Conservation (phyloP, 805 yeast genomes). For the Wickerhamiella sorbophila region DNA sequence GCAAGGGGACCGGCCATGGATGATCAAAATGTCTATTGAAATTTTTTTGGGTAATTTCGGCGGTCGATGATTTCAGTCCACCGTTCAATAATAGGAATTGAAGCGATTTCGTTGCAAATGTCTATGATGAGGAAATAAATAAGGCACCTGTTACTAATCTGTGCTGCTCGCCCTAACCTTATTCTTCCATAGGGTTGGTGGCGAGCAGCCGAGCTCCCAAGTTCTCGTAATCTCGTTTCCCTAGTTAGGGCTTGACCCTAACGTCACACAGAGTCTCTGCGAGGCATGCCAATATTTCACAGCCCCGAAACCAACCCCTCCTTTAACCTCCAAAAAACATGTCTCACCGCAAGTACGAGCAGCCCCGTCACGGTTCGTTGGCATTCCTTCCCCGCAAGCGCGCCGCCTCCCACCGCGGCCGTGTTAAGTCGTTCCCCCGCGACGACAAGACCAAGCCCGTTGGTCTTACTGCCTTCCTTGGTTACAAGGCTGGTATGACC, state of each 20-base stretch:
- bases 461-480: slow-evolving; percentile 97
- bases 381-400: slow-evolving; percentile 99
- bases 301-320: not conserved
- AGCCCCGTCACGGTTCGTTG: slow-evolving; percentile 99
- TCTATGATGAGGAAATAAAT: no score
- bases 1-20: no score
- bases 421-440: slow-evolving; percentile 98
- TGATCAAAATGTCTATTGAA: no score
- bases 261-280: not conserved
- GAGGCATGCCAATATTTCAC: not conserved
- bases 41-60: no score
- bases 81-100: no score
- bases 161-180: no score
- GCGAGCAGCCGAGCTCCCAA: no score
- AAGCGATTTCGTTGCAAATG: no score
- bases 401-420: slow-evolving; percentile 96
- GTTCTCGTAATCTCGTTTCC: no score
- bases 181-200: no score
- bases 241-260: not conserved
- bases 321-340: slow-evolving; percentile 31
- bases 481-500: slow-evolving; percentile 99
- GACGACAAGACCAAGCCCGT: slow-evolving; percentile 96
- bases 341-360: slow-evolving; percentile 99
- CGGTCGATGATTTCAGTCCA: no score
- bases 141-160: no score